Percentiles rank a stretch among this genome's conserved stretches.
These are phyloP conservation scores for Punctularia strigosozonata DNA, from an alignment of 768 basidiomycete species.

Conservation along the genomic window DNA sequence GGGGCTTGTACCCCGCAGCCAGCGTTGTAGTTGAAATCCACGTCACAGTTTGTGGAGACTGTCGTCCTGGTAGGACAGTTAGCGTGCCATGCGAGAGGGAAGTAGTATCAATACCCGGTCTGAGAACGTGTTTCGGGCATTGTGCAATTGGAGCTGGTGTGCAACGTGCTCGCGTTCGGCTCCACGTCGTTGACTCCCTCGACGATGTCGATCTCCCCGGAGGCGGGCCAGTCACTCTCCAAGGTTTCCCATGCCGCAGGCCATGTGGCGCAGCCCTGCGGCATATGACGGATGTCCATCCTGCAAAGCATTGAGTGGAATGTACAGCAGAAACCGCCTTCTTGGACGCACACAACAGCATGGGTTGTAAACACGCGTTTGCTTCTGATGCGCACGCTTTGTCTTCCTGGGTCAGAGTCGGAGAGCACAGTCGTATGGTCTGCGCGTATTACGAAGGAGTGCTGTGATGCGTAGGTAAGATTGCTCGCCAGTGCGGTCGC, in stretches of 20 bases:
- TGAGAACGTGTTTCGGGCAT: slow-evolving; percentile 31
- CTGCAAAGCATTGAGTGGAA: slow-evolving; percentile 13
- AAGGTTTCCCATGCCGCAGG: slow-evolving; percentile 26
- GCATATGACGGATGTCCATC: slow-evolving; percentile 37
- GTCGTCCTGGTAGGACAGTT: slow-evolving; percentile 18
- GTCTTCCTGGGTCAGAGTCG: slow-evolving; percentile 18
- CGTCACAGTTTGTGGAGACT: slow-evolving; percentile 35
- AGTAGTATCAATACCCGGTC: slow-evolving; percentile 27
- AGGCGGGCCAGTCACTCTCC: slow-evolving; percentile 11
- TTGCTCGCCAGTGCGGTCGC: slow-evolving; percentile 11
- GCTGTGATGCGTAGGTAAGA: slow-evolving; percentile 12
- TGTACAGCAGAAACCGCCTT: slow-evolving; percentile 1
- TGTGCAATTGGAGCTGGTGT: slow-evolving; percentile 41
- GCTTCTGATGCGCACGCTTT: slow-evolving; percentile 23
- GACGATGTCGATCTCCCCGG: slow-evolving; percentile 36
- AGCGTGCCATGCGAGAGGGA: not conserved
- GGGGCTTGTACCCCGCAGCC: slow-evolving; percentile 41
- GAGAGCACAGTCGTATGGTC: slow-evolving; percentile 13
- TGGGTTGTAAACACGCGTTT: slow-evolving; percentile 20
- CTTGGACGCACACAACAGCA: slow-evolving; percentile 14
- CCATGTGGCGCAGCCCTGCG: slow-evolving; percentile 34
- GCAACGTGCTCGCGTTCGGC: slow-evolving; percentile 33
- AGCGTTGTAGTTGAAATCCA: slow-evolving; percentile 32
- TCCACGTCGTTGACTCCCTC: slow-evolving; percentile 38
- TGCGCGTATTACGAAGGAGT: slow-evolving; percentile 14